Conservation (phyloP, 768 basidiomycete species). For the Paxillus rubicundulus region DNA sequence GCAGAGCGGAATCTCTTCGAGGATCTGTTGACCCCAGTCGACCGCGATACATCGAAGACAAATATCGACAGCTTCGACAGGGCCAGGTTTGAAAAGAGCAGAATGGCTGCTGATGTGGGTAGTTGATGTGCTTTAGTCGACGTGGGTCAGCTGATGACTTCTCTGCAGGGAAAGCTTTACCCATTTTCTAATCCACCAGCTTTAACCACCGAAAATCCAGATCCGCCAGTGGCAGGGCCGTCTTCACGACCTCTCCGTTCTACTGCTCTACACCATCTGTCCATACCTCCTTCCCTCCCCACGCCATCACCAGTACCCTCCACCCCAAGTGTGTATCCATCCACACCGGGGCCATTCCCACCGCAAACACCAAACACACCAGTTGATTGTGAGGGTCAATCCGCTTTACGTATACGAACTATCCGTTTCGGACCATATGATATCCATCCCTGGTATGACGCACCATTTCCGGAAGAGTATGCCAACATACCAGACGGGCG, state of each 20-base stretch:
- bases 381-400: conserved; percentile 17
- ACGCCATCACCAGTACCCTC: conserved; percentile 37
- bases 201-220: conserved; percentile 31
- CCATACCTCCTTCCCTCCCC: conserved; percentile 30
- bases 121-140: not conserved
- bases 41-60: conserved; percentile 75
- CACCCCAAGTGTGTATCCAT: conserved; percentile 32
- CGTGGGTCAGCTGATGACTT: conserved; percentile 6
- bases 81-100: conserved; percentile 68
- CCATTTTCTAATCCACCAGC: conserved; percentile 39
- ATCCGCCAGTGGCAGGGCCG: conserved; percentile 49
- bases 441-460: conserved; percentile 98
- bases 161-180: conserved; percentile 47
- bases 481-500: conserved; percentile 86
- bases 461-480: conserved; percentile 98
- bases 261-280: conserved; percentile 39
- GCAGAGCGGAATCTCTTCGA: conserved; percentile 70
- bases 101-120: conserved; percentile 71
- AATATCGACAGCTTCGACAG: conserved; percentile 60
- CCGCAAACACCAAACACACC: conserved; percentile 32
- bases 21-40: conserved; percentile 64
- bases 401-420: conserved; percentile 68
- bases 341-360: conserved; percentile 35
- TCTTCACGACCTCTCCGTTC: conserved; percentile 66
- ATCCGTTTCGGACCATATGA: conserved; percentile 91